A percentile compares a stretch with the other conserved stretches of the same genome.
phyloP scores from a whole-genome alignment of 768 basidiomycete genomes.

The Lactarius hengduanensis region DNA sequence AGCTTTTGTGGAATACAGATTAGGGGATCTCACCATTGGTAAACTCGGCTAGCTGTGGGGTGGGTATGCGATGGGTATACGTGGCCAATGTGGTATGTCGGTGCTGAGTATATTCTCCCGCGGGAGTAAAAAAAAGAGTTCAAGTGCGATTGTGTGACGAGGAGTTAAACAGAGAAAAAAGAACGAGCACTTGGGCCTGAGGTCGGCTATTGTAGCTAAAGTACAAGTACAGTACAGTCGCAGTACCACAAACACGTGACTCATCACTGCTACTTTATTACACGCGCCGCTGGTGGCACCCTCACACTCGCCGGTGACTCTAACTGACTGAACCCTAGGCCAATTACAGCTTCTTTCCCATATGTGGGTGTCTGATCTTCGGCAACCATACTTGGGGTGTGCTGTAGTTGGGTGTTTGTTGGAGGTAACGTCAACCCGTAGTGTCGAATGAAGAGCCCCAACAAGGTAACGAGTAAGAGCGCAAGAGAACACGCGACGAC shows the following conservation, averaged over 20 bases:
- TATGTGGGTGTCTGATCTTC: not conserved
- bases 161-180: constrained; percentile 23
- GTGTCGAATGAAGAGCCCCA: constrained; percentile 22
- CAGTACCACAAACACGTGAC: constrained; percentile 7
- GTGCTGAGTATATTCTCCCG: not conserved
- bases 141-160: constrained; percentile 5
- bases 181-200: constrained; percentile 3
- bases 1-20: constrained; percentile 2
- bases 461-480: constrained; percentile 13
- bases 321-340: not conserved
- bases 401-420: not conserved
- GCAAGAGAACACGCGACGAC: constrained; percentile 23
- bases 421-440: constrained; percentile 15
- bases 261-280: constrained; percentile 12
- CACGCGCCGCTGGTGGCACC: constrained; percentile 10
- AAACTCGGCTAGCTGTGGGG: constrained; percentile 14
- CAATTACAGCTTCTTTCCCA: not conserved
- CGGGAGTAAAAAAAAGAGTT: not conserved
- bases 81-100: constrained; percentile 28
- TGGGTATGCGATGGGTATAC: constrained; percentile 30
- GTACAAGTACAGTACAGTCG: not conserved
- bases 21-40: constrained; percentile 32
- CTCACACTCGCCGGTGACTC: not conserved
- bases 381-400: not conserved
- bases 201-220: constrained; percentile 1